phyloP scores from a whole-genome alignment of 306 rosid genomes.

The Ormosia emarginata region DNA sequence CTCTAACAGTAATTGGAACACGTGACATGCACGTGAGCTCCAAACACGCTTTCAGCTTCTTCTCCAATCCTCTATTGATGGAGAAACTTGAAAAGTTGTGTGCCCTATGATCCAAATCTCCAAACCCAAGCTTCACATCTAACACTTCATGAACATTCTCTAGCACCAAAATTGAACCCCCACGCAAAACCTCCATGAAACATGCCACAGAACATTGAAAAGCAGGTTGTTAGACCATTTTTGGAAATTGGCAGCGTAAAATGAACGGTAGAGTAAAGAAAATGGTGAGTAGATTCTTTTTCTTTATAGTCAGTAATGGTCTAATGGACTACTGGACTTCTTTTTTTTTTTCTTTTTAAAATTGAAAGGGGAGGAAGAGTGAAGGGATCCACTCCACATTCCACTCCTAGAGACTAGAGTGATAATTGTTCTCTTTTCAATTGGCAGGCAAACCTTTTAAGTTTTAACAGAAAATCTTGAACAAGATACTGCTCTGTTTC shows the following conservation, averaged over 20 bases:
- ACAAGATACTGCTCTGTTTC: background rate
- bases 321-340: background rate
- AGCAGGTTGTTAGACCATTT: background rate
- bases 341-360: too few species aligned
- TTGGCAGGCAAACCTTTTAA: background rate
- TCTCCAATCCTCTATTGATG: too few species aligned
- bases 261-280: background rate
- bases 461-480: background rate
- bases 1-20: too few species aligned
- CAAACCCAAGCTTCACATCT: too few species aligned
- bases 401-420: background rate
- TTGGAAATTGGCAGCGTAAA: background rate
- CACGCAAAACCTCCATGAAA: background rate
- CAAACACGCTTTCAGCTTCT: too few species aligned
- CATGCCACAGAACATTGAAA: conserved; percentile 7
- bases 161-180: too few species aligned
- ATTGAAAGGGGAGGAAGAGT: conserved; percentile 1
- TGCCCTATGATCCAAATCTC: too few species aligned
- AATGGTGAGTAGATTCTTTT: background rate
- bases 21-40: too few species aligned
- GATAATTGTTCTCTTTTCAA: background rate
- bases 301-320: background rate
- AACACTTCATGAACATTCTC: too few species aligned
- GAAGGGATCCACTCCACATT: background rate
- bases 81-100: too few species aligned